Conservation (phyloP, 441 rosid genomes). For the Syzygium syzygioides region DNA sequence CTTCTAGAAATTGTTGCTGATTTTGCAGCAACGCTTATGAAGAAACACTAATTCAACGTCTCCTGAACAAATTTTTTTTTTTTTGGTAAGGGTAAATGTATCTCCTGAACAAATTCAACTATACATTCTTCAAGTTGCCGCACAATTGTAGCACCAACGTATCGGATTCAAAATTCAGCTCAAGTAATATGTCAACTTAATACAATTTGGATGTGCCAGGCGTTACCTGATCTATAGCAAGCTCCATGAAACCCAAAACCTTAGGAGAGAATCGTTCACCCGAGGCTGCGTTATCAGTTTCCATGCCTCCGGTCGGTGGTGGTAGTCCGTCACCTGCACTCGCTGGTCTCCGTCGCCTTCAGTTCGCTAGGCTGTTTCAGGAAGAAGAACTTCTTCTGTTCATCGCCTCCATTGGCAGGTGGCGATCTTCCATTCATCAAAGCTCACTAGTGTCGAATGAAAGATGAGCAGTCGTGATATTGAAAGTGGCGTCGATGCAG, state of each 20-base stretch:
- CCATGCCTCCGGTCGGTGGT: not conserved
- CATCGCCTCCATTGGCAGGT: not conserved
- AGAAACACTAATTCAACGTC: no score
- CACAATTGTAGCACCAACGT: not conserved
- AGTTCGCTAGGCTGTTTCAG: not conserved
- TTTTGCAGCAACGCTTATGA: not conserved
- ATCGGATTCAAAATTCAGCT: not conserved
- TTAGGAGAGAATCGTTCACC: not conserved
- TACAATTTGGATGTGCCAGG: not conserved
- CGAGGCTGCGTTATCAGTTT: not conserved
- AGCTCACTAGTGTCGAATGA: not conserved
- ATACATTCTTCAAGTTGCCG: not conserved
- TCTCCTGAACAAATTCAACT: not conserved
- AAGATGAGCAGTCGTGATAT: not conserved
- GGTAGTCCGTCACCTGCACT: not conserved
- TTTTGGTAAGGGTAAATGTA: no score
- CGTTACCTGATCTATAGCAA: not conserved
- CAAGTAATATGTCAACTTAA: not conserved
- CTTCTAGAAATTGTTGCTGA: not conserved
- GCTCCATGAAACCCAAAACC: not conserved
- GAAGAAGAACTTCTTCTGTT: not conserved
- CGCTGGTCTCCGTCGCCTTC: not conserved
- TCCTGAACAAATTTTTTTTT: not conserved
- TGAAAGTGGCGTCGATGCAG: not conserved
- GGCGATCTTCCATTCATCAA: not conserved